These are phyloP conservation scores for Tephrocybe sp. DNA, from an alignment of 768 basidiomycete genomes.

Conservation along the genomic window DNA sequence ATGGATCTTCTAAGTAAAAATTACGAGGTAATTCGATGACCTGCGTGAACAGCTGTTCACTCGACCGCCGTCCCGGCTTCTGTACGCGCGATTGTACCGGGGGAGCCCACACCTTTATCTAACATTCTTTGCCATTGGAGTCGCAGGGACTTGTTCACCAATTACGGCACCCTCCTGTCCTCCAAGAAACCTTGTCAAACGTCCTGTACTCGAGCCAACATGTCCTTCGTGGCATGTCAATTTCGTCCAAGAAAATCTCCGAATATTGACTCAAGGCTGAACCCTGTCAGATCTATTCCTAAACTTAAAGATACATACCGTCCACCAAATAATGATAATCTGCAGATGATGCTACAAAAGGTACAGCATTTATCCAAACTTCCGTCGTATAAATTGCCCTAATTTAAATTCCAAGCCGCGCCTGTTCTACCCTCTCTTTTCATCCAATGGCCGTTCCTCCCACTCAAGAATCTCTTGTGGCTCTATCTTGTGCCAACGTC, in stretches of 20 bases:
- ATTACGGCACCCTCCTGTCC: slow-evolving; percentile 11
- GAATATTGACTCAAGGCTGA: slow-evolving; percentile 20
- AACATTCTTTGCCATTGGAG: slow-evolving; percentile 12
- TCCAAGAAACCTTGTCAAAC: slow-evolving; percentile 22
- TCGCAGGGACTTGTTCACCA: slow-evolving; percentile 8
- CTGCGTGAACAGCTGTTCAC: slow-evolving; percentile 4
- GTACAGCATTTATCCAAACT: slow-evolving; percentile 8
- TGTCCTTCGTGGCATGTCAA: slow-evolving; percentile 31
- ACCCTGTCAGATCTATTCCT: slow-evolving; percentile 18
- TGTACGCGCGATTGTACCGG: slow-evolving; percentile 27
- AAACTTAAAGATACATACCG: slow-evolving; percentile 1
- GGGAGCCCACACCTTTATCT: slow-evolving; percentile 14
- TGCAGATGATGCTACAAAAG: slow-evolving; percentile 10
- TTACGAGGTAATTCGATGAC: slow-evolving; percentile 15
- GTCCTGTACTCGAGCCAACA: slow-evolving; percentile 17
- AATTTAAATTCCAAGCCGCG: not conserved
- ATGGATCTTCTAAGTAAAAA: slow-evolving; percentile 15
- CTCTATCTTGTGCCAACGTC: slow-evolving; percentile 66
- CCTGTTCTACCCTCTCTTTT: slow-evolving; percentile 12
- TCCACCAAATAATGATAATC: slow-evolving; percentile 3
- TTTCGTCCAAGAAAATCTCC: slow-evolving; percentile 24
- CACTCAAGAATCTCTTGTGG: slow-evolving; percentile 45
- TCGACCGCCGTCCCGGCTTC: slow-evolving; percentile 16
- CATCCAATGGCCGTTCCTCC: slow-evolving; percentile 34
- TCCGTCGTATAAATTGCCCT: slow-evolving; percentile 17